Evolutionary conservation across 2,329 filamentous ascomycete species (phyloP).

Genomic region (Thelonectria rubi): DNA sequence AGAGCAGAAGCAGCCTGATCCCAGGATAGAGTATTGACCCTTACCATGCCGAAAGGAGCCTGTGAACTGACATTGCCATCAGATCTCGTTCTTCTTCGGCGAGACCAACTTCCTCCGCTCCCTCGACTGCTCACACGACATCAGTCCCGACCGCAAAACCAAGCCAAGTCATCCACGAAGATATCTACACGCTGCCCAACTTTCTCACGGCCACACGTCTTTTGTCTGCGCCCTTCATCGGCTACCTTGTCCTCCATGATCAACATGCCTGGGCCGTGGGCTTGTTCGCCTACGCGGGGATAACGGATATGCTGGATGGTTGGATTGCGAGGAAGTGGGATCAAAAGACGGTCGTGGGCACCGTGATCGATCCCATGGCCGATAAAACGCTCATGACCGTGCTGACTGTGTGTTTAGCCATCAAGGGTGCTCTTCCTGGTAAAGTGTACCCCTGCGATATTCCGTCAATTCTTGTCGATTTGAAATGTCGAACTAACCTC

Average conservation of each 20-base stretch:
- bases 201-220: conserved; percentile 89
- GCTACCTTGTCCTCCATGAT: conserved; percentile 88
- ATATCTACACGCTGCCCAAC: conserved; percentile 98
- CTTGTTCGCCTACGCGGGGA: conserved; percentile 90
- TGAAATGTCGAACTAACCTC: neutral
- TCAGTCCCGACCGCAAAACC: conserved; percentile 2
- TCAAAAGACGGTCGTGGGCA: conserved; percentile 91
- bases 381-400: conserved; percentile 97
- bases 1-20: conserved; percentile 21
- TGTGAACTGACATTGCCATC: conserved; percentile 1
- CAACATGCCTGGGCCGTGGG: conserved; percentile 80
- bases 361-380: conserved; percentile 94
- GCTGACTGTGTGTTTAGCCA: conserved; percentile 82
- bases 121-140: conserved; percentile 9
- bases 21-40: conserved; percentile 10
- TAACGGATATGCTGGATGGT: conserved; percentile 92
- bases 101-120: neutral
- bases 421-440: conserved; percentile 84
- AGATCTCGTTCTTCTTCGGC: conserved; percentile 2
- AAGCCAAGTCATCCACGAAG: conserved; percentile 65
- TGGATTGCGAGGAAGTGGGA: conserved; percentile 92
- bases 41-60: conserved; percentile 5
- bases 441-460: conserved; percentile 45
- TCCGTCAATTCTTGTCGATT: neutral
- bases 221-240: conserved; percentile 81